Conservation (phyloP, 176 grass and related monocot species). For the Zizania latifolia region DNA sequence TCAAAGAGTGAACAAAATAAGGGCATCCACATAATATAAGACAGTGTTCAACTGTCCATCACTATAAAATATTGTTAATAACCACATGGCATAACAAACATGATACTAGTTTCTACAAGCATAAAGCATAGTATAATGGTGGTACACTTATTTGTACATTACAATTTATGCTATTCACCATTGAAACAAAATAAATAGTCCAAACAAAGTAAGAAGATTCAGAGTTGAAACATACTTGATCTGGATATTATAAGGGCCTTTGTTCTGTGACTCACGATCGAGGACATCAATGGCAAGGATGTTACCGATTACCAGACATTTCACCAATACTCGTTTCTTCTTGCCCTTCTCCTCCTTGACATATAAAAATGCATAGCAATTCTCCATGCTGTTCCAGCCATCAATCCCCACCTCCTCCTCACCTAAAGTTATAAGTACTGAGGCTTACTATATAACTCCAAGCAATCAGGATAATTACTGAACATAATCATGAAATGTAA, state of each 20-base stretch:
- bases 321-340: conserved; percentile 56
- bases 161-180: no score
- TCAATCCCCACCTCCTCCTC: conserved; percentile 66
- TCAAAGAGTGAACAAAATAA: not conserved
- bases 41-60: no score
- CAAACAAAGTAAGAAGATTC: not conserved
- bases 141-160: not conserved
- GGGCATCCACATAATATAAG: not conserved
- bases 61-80: not conserved
- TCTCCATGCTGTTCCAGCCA: conserved; percentile 73
- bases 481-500: not conserved
- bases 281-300: conserved; percentile 60
- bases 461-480: not conserved
- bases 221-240: conserved; percentile 54
- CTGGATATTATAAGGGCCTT: conserved; percentile 52
- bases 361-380: conserved; percentile 68
- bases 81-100: not conserved
- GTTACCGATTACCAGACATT: conserved; percentile 64
- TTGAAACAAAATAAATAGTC: not conserved
- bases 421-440: conserved; percentile 29
- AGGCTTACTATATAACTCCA: not conserved
- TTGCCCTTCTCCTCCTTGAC: conserved; percentile 56
- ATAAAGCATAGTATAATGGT: not conserved
- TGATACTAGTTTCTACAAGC: no score
- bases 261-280: conserved; percentile 41